Percentiles rank a stretch among this genome's conserved stretches.
These are phyloP conservation scores for Penicillium longicatenatum DNA, from an alignment of 495 filamentous ascomycete species.

Conservation along the genomic window DNA sequence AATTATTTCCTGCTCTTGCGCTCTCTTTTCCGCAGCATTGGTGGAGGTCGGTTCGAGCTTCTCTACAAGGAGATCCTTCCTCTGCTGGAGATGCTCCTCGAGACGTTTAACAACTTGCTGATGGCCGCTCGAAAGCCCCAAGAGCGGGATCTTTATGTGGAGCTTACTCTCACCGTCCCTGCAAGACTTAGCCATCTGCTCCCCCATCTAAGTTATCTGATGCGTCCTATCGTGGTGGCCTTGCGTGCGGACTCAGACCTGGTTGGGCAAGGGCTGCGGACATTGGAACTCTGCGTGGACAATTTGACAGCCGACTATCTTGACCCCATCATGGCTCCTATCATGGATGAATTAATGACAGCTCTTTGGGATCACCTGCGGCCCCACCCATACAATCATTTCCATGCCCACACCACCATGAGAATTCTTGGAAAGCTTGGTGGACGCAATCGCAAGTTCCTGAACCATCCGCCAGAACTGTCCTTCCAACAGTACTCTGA, in stretches of 20 bases:
- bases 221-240: slow-evolving; percentile 95
- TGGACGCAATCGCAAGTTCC: slow-evolving; percentile 90
- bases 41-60: slow-evolving; percentile 94
- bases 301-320: slow-evolving; percentile 97
- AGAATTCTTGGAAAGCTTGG: slow-evolving; percentile 97
- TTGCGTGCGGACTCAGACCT: slow-evolving; percentile 88
- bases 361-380: slow-evolving; percentile 92
- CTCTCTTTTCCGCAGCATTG: slow-evolving; percentile 93
- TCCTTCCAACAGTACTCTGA: slow-evolving; percentile 83
- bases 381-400: slow-evolving; percentile 92
- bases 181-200: slow-evolving; percentile 92
- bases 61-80: slow-evolving; percentile 98
- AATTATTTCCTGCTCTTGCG: slow-evolving; percentile 96
- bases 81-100: slow-evolving; percentile 92
- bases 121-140: slow-evolving; percentile 83
- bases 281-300: slow-evolving; percentile 94
- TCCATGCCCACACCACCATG: slow-evolving; percentile 96
- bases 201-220: slow-evolving; percentile 95
- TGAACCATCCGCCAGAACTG: slow-evolving; percentile 81
- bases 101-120: slow-evolving; percentile 93
- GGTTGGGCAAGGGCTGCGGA: slow-evolving; percentile 90
- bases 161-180: slow-evolving; percentile 93
- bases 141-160: slow-evolving; percentile 95
- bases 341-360: slow-evolving; percentile 97
- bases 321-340: slow-evolving; percentile 98